Conservation (phyloP, 495 filamentous ascomycete species). For the Aspergillus hancockii region DNA sequence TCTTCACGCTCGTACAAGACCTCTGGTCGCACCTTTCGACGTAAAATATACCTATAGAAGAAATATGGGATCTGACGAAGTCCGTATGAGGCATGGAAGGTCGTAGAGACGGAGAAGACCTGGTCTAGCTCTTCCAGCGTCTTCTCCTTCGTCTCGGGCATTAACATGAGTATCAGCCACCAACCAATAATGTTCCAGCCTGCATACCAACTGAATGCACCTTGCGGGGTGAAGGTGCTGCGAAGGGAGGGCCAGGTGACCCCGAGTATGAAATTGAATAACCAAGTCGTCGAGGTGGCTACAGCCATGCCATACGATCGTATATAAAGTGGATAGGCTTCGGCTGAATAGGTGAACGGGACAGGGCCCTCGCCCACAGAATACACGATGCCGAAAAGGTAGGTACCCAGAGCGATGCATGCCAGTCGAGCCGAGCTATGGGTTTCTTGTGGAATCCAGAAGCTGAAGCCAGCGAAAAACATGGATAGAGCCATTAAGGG, state of each 20-base stretch:
- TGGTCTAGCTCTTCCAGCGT: constrained; percentile 49
- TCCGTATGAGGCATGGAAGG: constrained; percentile 47
- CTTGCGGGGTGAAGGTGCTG: constrained; percentile 53
- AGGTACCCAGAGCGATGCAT: constrained; percentile 69
- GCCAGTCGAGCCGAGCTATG: constrained; percentile 33
- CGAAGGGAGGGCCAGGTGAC: constrained; percentile 65
- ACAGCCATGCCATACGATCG: constrained; percentile 66
- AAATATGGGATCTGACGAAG: constrained; percentile 50
- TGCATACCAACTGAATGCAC: constrained; percentile 63
- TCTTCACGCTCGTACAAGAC: constrained; percentile 44
- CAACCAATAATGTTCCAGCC: constrained; percentile 47
- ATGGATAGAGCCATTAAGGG: constrained; percentile 72
- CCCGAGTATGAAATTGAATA: constrained; percentile 65
- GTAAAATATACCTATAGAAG: constrained; percentile 47
- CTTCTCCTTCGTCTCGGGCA: constrained; percentile 46
- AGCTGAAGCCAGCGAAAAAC: constrained; percentile 79
- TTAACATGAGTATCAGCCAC: constrained; percentile 37
- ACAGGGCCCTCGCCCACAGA: constrained; percentile 83
- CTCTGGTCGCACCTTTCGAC: constrained; percentile 35
- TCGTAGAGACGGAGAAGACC: constrained; percentile 54
- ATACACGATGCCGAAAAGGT: constrained; percentile 74
- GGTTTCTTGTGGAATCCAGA: constrained; percentile 62
- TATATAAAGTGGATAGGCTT: constrained; percentile 71
- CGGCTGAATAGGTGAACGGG: constrained; percentile 81
- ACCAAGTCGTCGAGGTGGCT: constrained; percentile 41